Base-by-base conservation (phyloP, 192 early-diverging fungal species). In the Phycomyces blakesleeanus region DNA sequence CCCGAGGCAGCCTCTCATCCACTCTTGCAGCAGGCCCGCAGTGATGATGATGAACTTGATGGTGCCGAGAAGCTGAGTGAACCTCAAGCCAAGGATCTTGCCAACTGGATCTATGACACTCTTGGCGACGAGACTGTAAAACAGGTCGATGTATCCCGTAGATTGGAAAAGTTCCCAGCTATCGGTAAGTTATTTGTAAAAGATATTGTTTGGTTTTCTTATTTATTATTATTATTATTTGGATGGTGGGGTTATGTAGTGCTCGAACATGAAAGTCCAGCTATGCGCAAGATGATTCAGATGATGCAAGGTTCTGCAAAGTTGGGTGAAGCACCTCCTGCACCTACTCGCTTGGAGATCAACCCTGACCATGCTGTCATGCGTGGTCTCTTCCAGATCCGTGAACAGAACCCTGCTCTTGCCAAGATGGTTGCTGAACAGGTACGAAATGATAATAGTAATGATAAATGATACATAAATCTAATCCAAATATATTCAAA, bases 311-410 rank as follows among this genome's bases (percentile, higher is more conserved):
- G 81, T 2, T 82, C 81, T 5, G 81, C 80, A 39, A 78, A 77
- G 52, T 59, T 73, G 59, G 79, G 77, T 8, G 67, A 76, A 44
- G 57, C 81, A 9, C 89, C 85, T 20, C 64, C 84, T 42, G 76
- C 83, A 18, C 89, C 88, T 1, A 84, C 85, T 51, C 83, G 68
- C 22, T 68, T 92, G n/a, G 88, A 92, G 68, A 88, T 92, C 67
- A 90, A 92, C 50, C 69, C 84, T 14, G 78, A 81, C 55, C 85
- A 90, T 63, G 74, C 86, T 0, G 79, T 92, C 21, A 87, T 92
- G 74, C 75, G 71, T 51, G 87, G 88, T 37, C 67, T 92, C 27
- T 85, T 78, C 73, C 57, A 65, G 15, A 75, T 90, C 53, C 83
- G 81, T 73, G 59, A 67, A 55, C 68, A 75, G 21, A 59, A 90